Evolutionary conservation across 2,329 filamentous ascomycete genomes (phyloP).

Genomic region (Arthrinium phaeospermum): DNA sequence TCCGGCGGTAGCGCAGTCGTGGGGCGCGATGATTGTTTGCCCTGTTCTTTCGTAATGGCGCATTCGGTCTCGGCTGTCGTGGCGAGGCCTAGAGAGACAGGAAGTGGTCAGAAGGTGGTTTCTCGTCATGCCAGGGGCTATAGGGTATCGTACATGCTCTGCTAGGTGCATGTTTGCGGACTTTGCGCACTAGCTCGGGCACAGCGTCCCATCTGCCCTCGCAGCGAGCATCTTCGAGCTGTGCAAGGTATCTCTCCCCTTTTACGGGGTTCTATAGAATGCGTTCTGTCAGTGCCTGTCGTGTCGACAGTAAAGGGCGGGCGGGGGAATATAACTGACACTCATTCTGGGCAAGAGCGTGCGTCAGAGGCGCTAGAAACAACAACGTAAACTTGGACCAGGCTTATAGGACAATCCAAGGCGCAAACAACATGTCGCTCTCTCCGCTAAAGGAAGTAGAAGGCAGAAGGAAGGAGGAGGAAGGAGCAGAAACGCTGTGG

Average conservation of each 20-base stretch:
- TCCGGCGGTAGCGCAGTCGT: conserved; percentile 48
- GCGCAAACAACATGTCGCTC: conserved; percentile 9
- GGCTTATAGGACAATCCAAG: background rate
- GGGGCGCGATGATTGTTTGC: conserved; percentile 48
- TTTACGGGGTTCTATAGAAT: conserved; percentile 66
- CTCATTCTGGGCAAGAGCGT: conserved; percentile 17
- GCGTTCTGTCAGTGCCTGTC: background rate
- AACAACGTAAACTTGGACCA: conserved; percentile 10
- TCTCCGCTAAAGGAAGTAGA: conserved; percentile 10
- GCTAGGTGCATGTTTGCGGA: conserved; percentile 90
- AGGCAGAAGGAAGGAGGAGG: background rate
- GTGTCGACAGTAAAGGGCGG: background rate
- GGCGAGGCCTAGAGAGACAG: conserved; percentile 63
- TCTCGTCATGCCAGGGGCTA: conserved; percentile 30
- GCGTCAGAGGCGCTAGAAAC: conserved; percentile 17
- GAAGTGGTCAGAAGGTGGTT: background rate
- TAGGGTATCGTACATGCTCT: conserved; percentile 71
- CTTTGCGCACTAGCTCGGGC: conserved; percentile 88
- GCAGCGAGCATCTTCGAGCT: conserved; percentile 85
- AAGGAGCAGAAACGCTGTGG: background rate
- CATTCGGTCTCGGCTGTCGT: conserved; percentile 73
- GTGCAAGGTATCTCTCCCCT: conserved; percentile 79
- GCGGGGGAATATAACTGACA: conserved; percentile 6
- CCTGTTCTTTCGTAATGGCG: conserved; percentile 63
- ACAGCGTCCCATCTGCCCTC: conserved; percentile 86